Evolutionary conservation across 73 alveolate species (phyloP), one percentile per base, ranked within the genome.

Genomic region (Paramecium biaurelia): DNA sequence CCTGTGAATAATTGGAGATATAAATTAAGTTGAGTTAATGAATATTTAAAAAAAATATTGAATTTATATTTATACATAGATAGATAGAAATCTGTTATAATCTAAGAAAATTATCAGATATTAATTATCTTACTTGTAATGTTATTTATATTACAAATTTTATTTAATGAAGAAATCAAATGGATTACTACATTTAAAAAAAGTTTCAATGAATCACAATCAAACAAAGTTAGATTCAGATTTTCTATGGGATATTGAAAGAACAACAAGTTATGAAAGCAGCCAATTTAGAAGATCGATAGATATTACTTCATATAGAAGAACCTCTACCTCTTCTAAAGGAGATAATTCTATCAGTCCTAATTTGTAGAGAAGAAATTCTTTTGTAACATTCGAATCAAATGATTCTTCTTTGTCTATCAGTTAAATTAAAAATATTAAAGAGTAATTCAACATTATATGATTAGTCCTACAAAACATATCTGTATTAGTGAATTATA

Each of bases 211-310:
- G 84, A 26, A 30, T 32, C 84, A 63, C 45, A 63, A 26, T 63
- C 21, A 63, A 10, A 3, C 9, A 23, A 63, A 30, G 2, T 7
- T 26, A 63, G 45, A 32, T 72, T 20, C 86, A 24, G 84, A 24
- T 10, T 20, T 32, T 32, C 15, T 32, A 9, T 63, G 41, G 23
- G 45, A 26, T 30, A 26, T 63, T 14, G 84, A 32, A 30, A 63
- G 84, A 63, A 63, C 84, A 23, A 63, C 84, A 26, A 63, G 84
- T 63, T 63, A 63, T 63, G 84, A 63, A 63, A 30, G 47, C 26
- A 63, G 84, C 28, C 84, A 63, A 63, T 63, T 63, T 26, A 30
- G 84, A 26, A 63, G 45, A 32, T 30, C 49, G 2, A 12, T 63
- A 4, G 84, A 63, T 20, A 23, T 63, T 14, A 63, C 45, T 5